phyloP scores from a whole-genome alignment of 2,329 filamentous ascomycete genomes.

The Byssochlamys sp. region DNA sequence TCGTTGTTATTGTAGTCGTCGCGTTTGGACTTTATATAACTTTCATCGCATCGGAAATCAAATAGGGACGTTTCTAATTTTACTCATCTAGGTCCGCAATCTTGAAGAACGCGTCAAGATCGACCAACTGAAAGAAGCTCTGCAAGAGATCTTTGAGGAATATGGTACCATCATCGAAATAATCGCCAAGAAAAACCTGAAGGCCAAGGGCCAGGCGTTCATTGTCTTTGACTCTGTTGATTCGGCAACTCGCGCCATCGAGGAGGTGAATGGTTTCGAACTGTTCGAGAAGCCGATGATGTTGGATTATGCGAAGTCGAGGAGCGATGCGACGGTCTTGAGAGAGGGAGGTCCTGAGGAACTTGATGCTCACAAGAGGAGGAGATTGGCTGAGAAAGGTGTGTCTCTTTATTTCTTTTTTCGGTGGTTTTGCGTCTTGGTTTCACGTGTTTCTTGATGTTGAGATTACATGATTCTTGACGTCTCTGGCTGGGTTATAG shows the following conservation, averaged over 20 bases:
- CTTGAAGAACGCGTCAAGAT: slow-evolving; percentile 87
- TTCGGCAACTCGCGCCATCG: slow-evolving; percentile 69
- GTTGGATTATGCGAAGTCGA: slow-evolving; percentile 68
- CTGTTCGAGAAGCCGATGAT: slow-evolving; percentile 86
- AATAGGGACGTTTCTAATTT: neutral
- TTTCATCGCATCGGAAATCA: neutral
- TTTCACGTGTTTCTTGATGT: neutral
- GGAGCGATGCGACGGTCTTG: slow-evolving; percentile 79
- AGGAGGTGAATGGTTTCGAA: slow-evolving; percentile 85
- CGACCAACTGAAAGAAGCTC: slow-evolving; percentile 61
- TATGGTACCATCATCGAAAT: slow-evolving; percentile 80
- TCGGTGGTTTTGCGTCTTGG: neutral
- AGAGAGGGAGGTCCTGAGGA: slow-evolving; percentile 65
- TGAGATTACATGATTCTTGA: neutral
- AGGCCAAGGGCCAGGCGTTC: slow-evolving; percentile 91
- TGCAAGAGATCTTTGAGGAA: slow-evolving; percentile 72
- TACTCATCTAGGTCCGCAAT: slow-evolving; percentile 53
- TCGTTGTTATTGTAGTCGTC: too few relatives aligned
- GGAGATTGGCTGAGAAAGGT: slow-evolving; percentile 85
- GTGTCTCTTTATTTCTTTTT: slow-evolving; percentile 5
- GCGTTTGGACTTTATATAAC: too few relatives aligned
- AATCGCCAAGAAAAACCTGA: slow-evolving; percentile 78
- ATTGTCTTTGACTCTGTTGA: slow-evolving; percentile 78
- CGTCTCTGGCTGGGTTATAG: slow-evolving; percentile 7
- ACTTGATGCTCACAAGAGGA: slow-evolving; percentile 75